These are phyloP conservation scores for Thyridium curvatum DNA, from an alignment of 2,329 filamentous ascomycete species.

Conservation along the genomic window DNA sequence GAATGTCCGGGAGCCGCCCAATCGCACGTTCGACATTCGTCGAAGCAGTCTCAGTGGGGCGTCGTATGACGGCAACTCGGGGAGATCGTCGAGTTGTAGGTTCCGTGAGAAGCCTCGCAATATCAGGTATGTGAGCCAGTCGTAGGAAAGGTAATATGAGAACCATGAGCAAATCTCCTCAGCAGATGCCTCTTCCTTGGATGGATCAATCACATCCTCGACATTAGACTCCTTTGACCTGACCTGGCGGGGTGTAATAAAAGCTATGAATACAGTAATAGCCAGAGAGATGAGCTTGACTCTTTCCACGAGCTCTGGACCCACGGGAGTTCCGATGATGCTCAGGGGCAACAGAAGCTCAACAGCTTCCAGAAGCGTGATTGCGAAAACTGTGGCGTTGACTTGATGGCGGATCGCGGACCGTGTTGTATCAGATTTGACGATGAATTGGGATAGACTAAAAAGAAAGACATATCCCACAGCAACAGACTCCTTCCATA, in stretches of 20 bases:
- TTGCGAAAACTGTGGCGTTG: constrained; percentile 12
- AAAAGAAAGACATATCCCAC: too few species aligned
- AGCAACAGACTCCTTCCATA: too few species aligned
- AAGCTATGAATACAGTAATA: constrained; percentile 1
- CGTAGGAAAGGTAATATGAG: constrained; percentile 24
- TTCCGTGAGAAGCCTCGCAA: constrained; percentile 18
- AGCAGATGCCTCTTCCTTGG: neutral
- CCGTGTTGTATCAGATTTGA: neutral
- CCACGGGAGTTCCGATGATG: constrained; percentile 13
- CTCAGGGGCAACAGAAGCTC: constrained; percentile 15
- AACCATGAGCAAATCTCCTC: constrained; percentile 24
- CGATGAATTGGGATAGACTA: too few species aligned
- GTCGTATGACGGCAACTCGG: constrained; percentile 21
- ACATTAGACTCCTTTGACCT: constrained; percentile 7
- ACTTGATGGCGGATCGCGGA: constrained; percentile 15
- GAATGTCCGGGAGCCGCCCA: constrained; percentile 18
- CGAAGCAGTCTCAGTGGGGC: constrained; percentile 17
- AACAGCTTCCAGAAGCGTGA: constrained; percentile 13
- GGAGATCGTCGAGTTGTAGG: constrained; percentile 23
- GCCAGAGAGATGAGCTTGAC: constrained; percentile 8
- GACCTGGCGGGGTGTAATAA: neutral
- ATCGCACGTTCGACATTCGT: constrained; percentile 15
- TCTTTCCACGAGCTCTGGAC: constrained; percentile 11
- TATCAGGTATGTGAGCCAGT: constrained; percentile 23
- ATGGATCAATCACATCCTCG: constrained; percentile 13